These are phyloP conservation scores for Chaetomium strumarium DNA, from an alignment of 2,329 filamentous ascomycete species.

Conservation along the genomic window DNA sequence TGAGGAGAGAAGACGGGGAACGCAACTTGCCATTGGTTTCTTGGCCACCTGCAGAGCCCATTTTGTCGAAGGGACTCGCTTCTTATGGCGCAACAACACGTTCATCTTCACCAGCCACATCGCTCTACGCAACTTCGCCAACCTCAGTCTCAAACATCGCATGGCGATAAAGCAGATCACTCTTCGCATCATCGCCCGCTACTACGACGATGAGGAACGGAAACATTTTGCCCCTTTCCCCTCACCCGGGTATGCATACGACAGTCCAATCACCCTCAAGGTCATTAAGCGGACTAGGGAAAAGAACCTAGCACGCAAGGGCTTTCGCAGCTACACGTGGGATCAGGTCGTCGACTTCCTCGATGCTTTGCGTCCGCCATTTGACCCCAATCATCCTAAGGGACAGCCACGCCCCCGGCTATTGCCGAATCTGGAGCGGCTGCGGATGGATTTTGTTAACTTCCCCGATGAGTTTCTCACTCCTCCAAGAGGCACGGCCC, in stretches of 20 bases:
- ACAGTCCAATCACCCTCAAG: constrained; percentile 36
- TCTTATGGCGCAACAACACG: constrained; percentile 46
- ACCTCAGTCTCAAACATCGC: constrained; percentile 39
- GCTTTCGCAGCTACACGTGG: constrained; percentile 51
- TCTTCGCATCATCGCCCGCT: constrained; percentile 49
- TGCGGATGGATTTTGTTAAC: constrained; percentile 51
- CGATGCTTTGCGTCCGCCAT: constrained; percentile 45
- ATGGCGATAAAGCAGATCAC: constrained; percentile 41
- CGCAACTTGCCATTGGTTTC: constrained; percentile 49
- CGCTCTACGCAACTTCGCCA: constrained; percentile 44
- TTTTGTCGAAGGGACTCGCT: constrained; percentile 42
- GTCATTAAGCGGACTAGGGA: constrained; percentile 41
- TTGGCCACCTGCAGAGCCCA: constrained; percentile 47
- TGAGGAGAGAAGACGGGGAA: constrained; percentile 38
- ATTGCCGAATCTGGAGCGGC: constrained; percentile 40
- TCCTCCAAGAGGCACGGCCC: constrained; percentile 37
- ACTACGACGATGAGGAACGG: constrained; percentile 47
- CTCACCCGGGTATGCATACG: constrained; percentile 32
- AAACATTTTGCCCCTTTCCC: constrained; percentile 33
- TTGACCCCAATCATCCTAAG: constrained; percentile 37
- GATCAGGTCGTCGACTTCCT: constrained; percentile 49
- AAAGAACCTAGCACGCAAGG: constrained; percentile 41
- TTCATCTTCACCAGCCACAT: constrained; percentile 51
- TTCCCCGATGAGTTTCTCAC: constrained; percentile 43
- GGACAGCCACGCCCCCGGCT: constrained; percentile 34